These are phyloP conservation scores for Sclerotinia sclerotiorum DNA, from an alignment of 2,329 filamentous ascomycete species.

Conservation along the genomic window DNA sequence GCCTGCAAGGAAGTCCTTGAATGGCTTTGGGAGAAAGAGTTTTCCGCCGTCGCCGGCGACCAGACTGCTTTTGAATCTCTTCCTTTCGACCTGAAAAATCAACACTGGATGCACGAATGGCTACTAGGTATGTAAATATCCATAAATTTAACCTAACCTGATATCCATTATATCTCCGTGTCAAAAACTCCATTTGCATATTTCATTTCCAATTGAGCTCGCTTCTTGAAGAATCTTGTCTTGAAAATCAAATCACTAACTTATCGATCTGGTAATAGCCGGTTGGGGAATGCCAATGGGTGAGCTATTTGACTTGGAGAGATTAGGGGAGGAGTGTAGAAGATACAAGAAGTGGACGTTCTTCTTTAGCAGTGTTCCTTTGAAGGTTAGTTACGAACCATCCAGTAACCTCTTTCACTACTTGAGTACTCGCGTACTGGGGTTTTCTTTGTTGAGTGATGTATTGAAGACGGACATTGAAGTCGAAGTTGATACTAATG, in stretches of 20 bases:
- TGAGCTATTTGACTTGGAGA: slow-evolving; percentile 50
- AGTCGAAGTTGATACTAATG: not conserved
- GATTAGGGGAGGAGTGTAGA: slow-evolving; percentile 50
- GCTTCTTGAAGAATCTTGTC: no score
- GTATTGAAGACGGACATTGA: not conserved
- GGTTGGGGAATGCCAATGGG: slow-evolving; percentile 55
- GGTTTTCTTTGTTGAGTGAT: not conserved
- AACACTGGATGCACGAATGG: slow-evolving; percentile 43
- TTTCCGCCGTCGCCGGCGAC: slow-evolving; percentile 48
- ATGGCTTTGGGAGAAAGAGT: slow-evolving; percentile 43
- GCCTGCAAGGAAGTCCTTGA: not conserved
- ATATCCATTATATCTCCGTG: no score
- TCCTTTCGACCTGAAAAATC: slow-evolving; percentile 37
- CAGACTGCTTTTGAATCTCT: slow-evolving; percentile 47
- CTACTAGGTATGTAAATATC: slow-evolving; percentile 36
- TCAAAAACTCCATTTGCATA: no score
- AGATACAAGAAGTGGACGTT: slow-evolving; percentile 57
- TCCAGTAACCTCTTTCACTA: not conserved
- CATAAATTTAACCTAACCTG: no score
- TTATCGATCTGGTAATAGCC: slow-evolving; percentile 29
- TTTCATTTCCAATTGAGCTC: no score
- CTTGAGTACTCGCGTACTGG: not conserved
- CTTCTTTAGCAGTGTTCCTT: slow-evolving; percentile 59
- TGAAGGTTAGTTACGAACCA: slow-evolving; percentile 48
- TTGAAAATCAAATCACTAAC: no score